These are phyloP conservation scores for Mycena leptocephala DNA, from an alignment of 768 basidiomycete species.

Conservation along the genomic window DNA sequence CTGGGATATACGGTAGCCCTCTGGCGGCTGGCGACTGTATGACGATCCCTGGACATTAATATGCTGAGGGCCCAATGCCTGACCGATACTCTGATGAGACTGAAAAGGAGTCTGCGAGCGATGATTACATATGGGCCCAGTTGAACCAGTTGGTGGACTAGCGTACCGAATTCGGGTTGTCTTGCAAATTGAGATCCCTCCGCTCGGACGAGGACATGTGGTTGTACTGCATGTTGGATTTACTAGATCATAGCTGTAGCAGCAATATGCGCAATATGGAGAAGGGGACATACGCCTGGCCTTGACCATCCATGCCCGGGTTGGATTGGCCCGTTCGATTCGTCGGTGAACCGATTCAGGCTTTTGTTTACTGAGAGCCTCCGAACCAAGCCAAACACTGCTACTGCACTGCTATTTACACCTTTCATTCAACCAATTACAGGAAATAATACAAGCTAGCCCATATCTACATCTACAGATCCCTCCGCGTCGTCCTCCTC, in stretches of 20 bases:
- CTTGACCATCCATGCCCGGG: constrained; percentile 29
- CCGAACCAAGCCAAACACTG: background rate
- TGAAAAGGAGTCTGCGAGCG: constrained; percentile 64
- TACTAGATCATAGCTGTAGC: constrained; percentile 57
- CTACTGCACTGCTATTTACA: background rate
- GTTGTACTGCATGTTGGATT: constrained; percentile 74
- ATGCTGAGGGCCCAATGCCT: constrained; percentile 70
- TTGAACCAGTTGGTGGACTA: constrained; percentile 39
- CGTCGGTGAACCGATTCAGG: constrained; percentile 8
- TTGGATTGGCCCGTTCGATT: constrained; percentile 13
- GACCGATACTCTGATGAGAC: constrained; percentile 73
- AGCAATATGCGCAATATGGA: constrained; percentile 7
- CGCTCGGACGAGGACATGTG: constrained; percentile 68
- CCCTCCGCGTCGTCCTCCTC: constrained; percentile 56
- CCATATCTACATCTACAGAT: constrained; percentile 52
- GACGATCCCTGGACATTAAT: constrained; percentile 31
- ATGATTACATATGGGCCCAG: constrained; percentile 46
- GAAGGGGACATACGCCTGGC: constrained; percentile 29
- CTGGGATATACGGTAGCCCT: constrained; percentile 45
- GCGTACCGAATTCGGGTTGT: constrained; percentile 75
- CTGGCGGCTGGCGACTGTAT: constrained; percentile 49
- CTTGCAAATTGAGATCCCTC: constrained; percentile 68
- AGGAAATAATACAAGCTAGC: constrained; percentile 10
- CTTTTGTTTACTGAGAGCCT: background rate
- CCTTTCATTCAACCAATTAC: constrained; percentile 1